Conservation (phyloP, 306 rosid species). For the Acmispon strigosus region DNA sequence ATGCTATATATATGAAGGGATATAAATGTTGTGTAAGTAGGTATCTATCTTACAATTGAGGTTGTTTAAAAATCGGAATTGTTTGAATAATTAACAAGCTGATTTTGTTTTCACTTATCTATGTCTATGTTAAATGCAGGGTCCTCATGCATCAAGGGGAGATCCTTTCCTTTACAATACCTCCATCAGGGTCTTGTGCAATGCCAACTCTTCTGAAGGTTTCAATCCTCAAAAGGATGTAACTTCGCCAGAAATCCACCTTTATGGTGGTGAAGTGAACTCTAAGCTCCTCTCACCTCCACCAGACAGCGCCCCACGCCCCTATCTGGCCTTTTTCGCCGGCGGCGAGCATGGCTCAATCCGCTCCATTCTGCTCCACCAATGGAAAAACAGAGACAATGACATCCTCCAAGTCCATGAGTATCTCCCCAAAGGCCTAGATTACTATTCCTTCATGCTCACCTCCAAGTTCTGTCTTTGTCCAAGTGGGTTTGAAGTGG, state of each 20-base stretch:
- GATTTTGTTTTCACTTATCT: too few species aligned
- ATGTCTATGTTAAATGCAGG: constrained; percentile 27
- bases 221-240: constrained; percentile 83
- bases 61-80: too few species aligned
- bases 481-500: constrained; percentile 86
- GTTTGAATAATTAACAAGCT: too few species aligned
- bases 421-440: constrained; percentile 54
- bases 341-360: constrained; percentile 83
- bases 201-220: constrained; percentile 87
- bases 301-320: constrained; percentile 30
- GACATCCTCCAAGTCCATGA: constrained; percentile 42
- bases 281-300: constrained; percentile 46
- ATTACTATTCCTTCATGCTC: constrained; percentile 68
- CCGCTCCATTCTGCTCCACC: constrained; percentile 45
- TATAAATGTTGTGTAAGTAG: too few species aligned
- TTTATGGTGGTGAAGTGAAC: constrained; percentile 49
- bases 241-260: constrained; percentile 69
- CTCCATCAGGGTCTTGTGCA: constrained; percentile 77
- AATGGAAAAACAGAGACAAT: constrained; percentile 52
- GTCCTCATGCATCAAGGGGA: constrained; percentile 61
- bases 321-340: constrained; percentile 66
- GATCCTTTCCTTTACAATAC: constrained; percentile 54
- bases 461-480: constrained; percentile 72
- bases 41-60: too few species aligned
- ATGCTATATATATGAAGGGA: too few species aligned